Base-by-base conservation (phyloP, 2,329 filamentous ascomycete species). In the Colletotrichum higginsianum region DNA sequence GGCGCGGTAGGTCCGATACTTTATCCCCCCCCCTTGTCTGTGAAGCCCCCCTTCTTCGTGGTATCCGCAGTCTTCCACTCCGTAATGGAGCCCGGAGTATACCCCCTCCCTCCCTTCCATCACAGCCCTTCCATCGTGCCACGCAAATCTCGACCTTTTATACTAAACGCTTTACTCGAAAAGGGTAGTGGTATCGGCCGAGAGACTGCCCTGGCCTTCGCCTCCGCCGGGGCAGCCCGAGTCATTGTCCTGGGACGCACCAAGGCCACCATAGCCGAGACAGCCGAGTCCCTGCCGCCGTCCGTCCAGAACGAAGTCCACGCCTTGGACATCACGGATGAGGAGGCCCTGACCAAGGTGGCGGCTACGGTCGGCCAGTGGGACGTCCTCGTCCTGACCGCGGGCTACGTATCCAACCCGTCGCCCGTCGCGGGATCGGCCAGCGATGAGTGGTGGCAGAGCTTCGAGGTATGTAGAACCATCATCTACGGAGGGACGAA, bases 191-290 rank as follows among this genome's bases (percentile, higher is more conserved):
- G 92, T 38, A 90, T 94, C 58, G 92, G 92, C 0, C 88, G 89
- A 68, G 89, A 90, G 1, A 87, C 92, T n/a, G 91, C 91, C 6
- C 85, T 86, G 58, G 83, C 90, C 60, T 94, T 86, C 73, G 79
- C 81, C n/a, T 61, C 75, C 1, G 86, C 86, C 0, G 79, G 79
- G 0, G 83, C 84, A 15, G 66, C 78, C 8, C 76, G 75, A 2
- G 77, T 87, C 42, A 79, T 83, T 18, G 76, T 88, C 38, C 71
- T 82, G 1, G 83, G 80, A 9, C 83, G 85, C 12, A 80, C 79
- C 2, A 56, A 75, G 0, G 73, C 75, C 4, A 75, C 77, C 3
- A 77, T 85, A 13, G 70, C 79, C 5, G 67, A 75, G 5, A 71
- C 68, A 23, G 66, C 65, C 23, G 65, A 65, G 44, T 63, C 52